These are phyloP conservation scores for Tricholoma furcatifolium DNA, from an alignment of 768 basidiomycete genomes.

Conservation along the genomic window DNA sequence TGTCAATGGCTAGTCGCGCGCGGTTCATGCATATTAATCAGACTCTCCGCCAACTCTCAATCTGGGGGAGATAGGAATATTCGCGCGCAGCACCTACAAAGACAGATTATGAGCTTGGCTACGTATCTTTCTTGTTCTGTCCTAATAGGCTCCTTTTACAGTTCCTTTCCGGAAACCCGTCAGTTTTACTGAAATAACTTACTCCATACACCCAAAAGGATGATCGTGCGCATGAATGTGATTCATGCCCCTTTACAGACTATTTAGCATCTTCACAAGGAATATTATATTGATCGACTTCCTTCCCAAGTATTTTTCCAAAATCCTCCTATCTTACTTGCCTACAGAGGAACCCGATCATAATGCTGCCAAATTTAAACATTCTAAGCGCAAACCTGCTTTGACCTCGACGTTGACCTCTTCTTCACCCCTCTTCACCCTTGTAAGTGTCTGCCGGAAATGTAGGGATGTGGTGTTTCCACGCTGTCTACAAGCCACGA, in stretches of 20 bases:
- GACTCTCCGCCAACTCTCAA: no score
- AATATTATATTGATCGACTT: background rate
- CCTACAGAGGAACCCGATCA: background rate
- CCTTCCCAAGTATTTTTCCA: background rate
- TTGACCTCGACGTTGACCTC: slow-evolving; percentile 3
- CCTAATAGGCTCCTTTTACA: no score
- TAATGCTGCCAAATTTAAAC: background rate
- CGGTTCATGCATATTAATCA: no score
- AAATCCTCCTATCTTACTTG: slow-evolving; percentile 1
- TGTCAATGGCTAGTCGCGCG: no score
- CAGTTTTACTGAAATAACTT: no score
- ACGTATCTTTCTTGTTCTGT: no score
- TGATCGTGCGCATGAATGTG: no score
- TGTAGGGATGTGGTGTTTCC: slow-evolving; percentile 10
- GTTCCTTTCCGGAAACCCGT: no score
- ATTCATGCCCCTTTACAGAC: background rate
- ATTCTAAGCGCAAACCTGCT: background rate
- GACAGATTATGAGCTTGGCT: no score
- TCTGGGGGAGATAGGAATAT: no score
- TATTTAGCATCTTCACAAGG: background rate
- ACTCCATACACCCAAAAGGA: no score
- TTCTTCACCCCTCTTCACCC: slow-evolving; percentile 1
- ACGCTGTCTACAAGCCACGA: slow-evolving; percentile 8
- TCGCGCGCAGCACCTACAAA: no score
- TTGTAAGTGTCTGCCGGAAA: background rate